A percentile compares a stretch with the other conserved stretches of the same genome.
Conservation (phyloP, 441 rosid species). For the Gossypium gossypioides region DNA sequence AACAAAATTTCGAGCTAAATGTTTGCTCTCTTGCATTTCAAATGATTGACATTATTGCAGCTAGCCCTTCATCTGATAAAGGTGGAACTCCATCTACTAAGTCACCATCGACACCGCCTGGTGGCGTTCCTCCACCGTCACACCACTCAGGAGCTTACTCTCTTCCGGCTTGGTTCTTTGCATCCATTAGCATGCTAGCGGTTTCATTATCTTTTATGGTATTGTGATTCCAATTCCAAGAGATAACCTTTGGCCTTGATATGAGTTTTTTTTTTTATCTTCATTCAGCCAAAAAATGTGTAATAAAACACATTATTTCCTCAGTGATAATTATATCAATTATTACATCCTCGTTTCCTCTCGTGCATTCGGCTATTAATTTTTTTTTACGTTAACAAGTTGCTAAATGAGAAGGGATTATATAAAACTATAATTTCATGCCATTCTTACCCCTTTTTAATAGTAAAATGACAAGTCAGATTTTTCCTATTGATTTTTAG, state of each 20-base stretch:
- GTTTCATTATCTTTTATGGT: neutral
- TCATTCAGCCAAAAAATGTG: neutral
- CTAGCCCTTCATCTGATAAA: neutral
- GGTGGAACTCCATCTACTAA: neutral
- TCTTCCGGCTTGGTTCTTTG: neutral
- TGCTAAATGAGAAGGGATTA: too few relatives aligned
- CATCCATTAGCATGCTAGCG: neutral
- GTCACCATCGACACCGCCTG: neutral
- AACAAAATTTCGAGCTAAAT: too few relatives aligned
- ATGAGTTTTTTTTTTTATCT: neutral
- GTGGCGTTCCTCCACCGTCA: neutral
- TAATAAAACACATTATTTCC: neutral
- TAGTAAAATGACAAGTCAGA: too few relatives aligned
- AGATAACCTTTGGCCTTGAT: neutral
- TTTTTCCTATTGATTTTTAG: too few relatives aligned
- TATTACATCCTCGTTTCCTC: neutral
- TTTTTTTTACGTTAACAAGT: too few relatives aligned
- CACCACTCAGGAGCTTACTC: neutral
- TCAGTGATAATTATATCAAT: neutral
- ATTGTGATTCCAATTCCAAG: neutral
- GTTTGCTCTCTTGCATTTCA: neutral
- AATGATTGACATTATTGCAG: neutral
- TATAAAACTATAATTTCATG: too few relatives aligned
- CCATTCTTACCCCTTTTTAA: fast-evolving
- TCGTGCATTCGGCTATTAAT: too few relatives aligned